Conservation (phyloP, 2,329 filamentous ascomycete genomes). For the Aureobasidium lini region DNA sequence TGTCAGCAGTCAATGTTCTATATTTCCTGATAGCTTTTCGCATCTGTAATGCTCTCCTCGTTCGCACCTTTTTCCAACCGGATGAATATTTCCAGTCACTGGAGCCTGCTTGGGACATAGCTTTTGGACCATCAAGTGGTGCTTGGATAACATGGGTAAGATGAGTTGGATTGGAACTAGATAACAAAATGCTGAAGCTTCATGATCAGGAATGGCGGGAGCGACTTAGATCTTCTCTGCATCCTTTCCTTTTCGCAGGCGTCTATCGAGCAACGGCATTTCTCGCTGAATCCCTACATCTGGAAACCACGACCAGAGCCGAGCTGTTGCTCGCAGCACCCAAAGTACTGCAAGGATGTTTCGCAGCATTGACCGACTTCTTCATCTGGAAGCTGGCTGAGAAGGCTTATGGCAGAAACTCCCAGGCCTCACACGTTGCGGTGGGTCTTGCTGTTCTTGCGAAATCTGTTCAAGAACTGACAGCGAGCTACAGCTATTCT, state of each 20-base stretch:
- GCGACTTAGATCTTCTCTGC: conserved; percentile 79
- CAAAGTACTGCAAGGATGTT: conserved; percentile 65
- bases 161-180: neutral
- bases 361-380: conserved; percentile 74
- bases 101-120: conserved; percentile 86
- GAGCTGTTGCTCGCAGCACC: conserved; percentile 65
- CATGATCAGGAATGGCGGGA: conserved; percentile 76
- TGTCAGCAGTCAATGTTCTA: conserved; percentile 17
- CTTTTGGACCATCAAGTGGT: conserved; percentile 68
- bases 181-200: neutral
- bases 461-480: neutral
- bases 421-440: conserved; percentile 58
- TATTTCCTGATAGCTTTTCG: conserved; percentile 56
- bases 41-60: conserved; percentile 67
- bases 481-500: conserved; percentile 48
- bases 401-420: conserved; percentile 61
- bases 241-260: conserved; percentile 77
- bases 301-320: conserved; percentile 51
- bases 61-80: conserved; percentile 92
- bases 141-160: conserved; percentile 94
- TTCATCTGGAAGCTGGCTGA: conserved; percentile 79
- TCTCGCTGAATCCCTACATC: conserved; percentile 47
- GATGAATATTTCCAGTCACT: conserved; percentile 96
- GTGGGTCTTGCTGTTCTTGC: conserved; percentile 44
- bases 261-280: conserved; percentile 59